Evolutionary conservation across 306 rosid genomes (phyloP).

Genomic region (Oemleria cerasiformis): DNA sequence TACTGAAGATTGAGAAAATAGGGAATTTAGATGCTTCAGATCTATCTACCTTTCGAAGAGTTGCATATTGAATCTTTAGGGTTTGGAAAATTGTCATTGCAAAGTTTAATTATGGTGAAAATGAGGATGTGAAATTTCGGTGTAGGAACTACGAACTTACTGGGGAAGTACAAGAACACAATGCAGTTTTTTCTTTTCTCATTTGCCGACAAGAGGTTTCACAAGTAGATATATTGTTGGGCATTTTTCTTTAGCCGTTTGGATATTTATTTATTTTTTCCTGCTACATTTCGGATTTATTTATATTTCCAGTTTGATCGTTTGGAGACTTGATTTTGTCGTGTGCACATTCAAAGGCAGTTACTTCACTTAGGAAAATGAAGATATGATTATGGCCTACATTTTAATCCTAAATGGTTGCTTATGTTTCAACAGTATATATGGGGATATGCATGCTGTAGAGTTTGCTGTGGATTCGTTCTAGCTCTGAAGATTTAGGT

Average conservation of each 20-base stretch:
- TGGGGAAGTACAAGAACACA: not conserved
- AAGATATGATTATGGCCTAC: not conserved
- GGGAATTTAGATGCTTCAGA: slow-evolving; percentile 5
- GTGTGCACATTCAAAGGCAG: not conserved
- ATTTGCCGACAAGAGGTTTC: not conserved
- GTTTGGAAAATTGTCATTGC: not conserved
- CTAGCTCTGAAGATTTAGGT: slow-evolving; percentile 18
- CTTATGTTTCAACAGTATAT: slow-evolving; percentile 13
- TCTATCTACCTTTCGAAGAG: not conserved
- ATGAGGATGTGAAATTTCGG: not conserved
- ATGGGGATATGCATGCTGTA: slow-evolving; percentile 21
- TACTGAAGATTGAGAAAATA: not conserved
- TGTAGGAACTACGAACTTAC: not conserved
- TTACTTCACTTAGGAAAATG: not conserved
- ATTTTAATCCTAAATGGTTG: slow-evolving; percentile 9
- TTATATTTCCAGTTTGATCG: not conserved
- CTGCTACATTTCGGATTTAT: no score
- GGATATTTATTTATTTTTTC: not conserved
- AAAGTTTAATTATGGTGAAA: not conserved
- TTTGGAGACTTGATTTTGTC: not conserved
- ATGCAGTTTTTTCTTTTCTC: not conserved
- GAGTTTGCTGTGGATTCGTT: slow-evolving; percentile 33
- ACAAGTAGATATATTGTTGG: not conserved
- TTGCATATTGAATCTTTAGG: not conserved
- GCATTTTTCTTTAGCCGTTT: not conserved